Percentiles rank a stretch among this genome's conserved stretches.
Evolutionary conservation across 1,139 yeast species (phyloP).

Genomic region (Yamadazyma diospyri): DNA sequence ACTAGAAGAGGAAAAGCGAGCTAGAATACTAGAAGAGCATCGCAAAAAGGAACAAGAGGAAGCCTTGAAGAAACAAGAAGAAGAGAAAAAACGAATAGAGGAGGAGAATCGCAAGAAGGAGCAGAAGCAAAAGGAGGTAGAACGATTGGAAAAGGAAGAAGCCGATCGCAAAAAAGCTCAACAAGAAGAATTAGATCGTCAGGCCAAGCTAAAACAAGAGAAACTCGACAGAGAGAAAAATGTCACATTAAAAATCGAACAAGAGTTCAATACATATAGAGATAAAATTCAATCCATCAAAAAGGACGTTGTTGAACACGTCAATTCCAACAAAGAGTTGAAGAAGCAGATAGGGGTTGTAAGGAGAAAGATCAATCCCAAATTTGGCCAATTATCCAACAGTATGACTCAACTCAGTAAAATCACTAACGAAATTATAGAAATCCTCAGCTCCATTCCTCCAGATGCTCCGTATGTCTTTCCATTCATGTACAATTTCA

Average conservation of each 20-base stretch:
- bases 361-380: constrained; percentile 78
- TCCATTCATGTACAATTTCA: constrained; percentile 73
- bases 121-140: constrained; percentile 12
- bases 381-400: constrained; percentile 86
- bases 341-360: constrained; percentile 40
- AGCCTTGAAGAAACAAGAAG: constrained; percentile 8
- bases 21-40: constrained; percentile 9
- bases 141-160: constrained; percentile 13
- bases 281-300: constrained; percentile 60
- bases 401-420: constrained; percentile 55
- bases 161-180: constrained; percentile 7
- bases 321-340: constrained; percentile 39
- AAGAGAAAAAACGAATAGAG: constrained; percentile 11
- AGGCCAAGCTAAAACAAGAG: constrained; percentile 14
- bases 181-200: constrained; percentile 15
- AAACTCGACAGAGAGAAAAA: constrained; percentile 19
- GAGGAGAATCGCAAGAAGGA: constrained; percentile 15
- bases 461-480: constrained; percentile 42
- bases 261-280: constrained; percentile 49
- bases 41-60: constrained; percentile 15
- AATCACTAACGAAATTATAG: constrained; percentile 50
- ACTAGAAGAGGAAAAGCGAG: constrained; percentile 13
- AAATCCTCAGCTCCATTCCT: constrained; percentile 45
- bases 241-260: constrained; percentile 37
- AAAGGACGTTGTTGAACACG: constrained; percentile 47